Base-by-base conservation (phyloP, 2,329 filamentous ascomycete species). In the Fusarium continuum region DNA sequence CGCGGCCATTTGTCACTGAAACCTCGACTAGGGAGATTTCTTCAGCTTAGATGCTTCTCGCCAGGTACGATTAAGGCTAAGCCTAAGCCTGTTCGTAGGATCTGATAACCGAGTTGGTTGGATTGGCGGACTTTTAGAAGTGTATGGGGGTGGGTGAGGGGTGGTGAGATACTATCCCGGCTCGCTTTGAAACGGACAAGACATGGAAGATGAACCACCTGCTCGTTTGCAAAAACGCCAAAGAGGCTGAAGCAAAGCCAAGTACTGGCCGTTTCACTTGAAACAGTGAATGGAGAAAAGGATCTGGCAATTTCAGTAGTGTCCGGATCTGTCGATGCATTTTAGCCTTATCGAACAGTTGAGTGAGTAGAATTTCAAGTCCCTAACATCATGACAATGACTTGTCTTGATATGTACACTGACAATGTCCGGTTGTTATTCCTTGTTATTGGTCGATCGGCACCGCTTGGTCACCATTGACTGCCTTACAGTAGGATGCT, bases 61-160 rank as follows among this genome's bases (percentile, higher is more conserved):
- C 26, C 17, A 35, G 40, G 53, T 32, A 23, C 5, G 41, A 50
- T 49, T 25, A 44, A 45, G 39, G n/a, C 54, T 52, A 49, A 47
- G 25, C 39, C 10, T n/a, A 32, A 52, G 52, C 38, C 53, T 61
- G 44, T 61, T 58, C 29, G 47, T 56, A 53, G 34, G 46, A 43
- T 47, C 43, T 35, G 49, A 25, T 31, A 48, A 49, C 38, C 39
- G 32, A 29, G 26, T 23, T 38, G 43, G 19, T 45, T 17, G 40
- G 47, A 61, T 64, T 59, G 57, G 61, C 41, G 66, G 64, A 34
- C 14, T 59, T 58, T 61, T 45, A 44, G 16, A 46, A 29, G 31
- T 23, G 29, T 36, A 34, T n/a, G 32, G 49, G 17, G 35, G 44
- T 28, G 39, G 23, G 34, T 23, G 41, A 28, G 34, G 31, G 39